Base-by-base conservation (phyloP, 1,139 yeast genomes). In the Suhomyces yuchorum region DNA sequence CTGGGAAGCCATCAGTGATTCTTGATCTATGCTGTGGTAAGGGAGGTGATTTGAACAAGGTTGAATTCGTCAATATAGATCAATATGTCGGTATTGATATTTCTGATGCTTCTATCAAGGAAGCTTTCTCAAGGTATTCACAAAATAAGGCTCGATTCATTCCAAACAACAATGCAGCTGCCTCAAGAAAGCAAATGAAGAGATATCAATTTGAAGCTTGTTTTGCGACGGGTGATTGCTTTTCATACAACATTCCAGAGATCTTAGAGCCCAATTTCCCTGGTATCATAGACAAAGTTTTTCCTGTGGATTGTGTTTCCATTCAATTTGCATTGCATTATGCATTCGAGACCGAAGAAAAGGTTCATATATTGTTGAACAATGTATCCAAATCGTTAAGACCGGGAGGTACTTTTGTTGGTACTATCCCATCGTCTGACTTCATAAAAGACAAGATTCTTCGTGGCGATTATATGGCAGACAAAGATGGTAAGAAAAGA, bases 1-100 rank as follows among this genome's bases (percentile, higher is more conserved):
- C 76, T 2, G 80, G 79, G 30, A 58, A 56, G 1, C 71, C 74
- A 1, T 64, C 67, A 18, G 65, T 71, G 11, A 57, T 87, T 1
- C 71, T 93, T 35, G 99, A 93, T 61, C 68, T 93, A 47, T 97
- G 97, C 19, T 93, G 99, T 67, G 99, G 99, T 14, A 95, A 93
- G 66, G 99, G 99, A 40, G 99, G 99, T 17, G 99, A 93, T 68
- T 71, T 95, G 59, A 82, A 87, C 59, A 93, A 93, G 66, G 92
- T 96, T 84, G 88, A 84, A 48, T 82, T 82, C 58, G 86, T 89
- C 2, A 74, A 80, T 11, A 80, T 89, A 3, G 78, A 81, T 26
- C 93, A 91, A 49, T 87, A 87, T 56, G 82, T 92, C 45, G 99
- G 99, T 1, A 78, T 93, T 35, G 99, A 93, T 67, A 85, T 95